Evolutionary conservation across 768 basidiomycete species (phyloP).

Genomic region (Lactarius tabidus): DNA sequence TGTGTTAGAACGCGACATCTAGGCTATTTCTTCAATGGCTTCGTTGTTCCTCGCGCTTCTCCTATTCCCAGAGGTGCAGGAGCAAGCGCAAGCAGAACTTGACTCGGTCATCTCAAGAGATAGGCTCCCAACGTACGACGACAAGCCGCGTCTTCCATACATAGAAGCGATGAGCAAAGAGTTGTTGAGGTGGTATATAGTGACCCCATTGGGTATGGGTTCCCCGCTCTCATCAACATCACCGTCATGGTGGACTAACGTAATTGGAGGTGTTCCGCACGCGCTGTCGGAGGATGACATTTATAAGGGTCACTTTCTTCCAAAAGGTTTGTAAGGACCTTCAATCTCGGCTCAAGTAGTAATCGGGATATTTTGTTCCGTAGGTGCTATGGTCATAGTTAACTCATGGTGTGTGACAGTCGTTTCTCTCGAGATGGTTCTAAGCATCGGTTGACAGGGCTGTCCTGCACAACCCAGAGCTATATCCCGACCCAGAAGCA

Average conservation of each 20-base stretch:
- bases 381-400: slow-evolving; percentile 20
- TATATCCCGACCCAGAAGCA: slow-evolving; percentile 30
- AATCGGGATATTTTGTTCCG: background rate
- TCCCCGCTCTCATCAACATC: background rate
- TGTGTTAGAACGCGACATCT: background rate
- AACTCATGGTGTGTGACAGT: slow-evolving; percentile 28
- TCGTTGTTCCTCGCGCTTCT: slow-evolving; percentile 31
- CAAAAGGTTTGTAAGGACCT: slow-evolving; percentile 20
- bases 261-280: slow-evolving; percentile 22
- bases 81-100: slow-evolving; percentile 28
- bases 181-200: slow-evolving; percentile 26
- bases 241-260: background rate
- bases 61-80: slow-evolving; percentile 28
- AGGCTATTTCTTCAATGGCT: slow-evolving; percentile 16
- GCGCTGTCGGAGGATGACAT: slow-evolving; percentile 3
- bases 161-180: slow-evolving; percentile 27
- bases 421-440: background rate
- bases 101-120: slow-evolving; percentile 24
- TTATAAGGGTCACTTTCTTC: background rate
- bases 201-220: slow-evolving; percentile 22
- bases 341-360: slow-evolving; percentile 9
- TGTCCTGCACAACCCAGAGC: slow-evolving; percentile 25
- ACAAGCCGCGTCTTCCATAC: slow-evolving; percentile 12
- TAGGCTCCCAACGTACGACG: background rate
- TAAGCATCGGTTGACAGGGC: background rate